Base-by-base conservation (phyloP, 1,139 yeast species). In the Diutina sp. region DNA sequence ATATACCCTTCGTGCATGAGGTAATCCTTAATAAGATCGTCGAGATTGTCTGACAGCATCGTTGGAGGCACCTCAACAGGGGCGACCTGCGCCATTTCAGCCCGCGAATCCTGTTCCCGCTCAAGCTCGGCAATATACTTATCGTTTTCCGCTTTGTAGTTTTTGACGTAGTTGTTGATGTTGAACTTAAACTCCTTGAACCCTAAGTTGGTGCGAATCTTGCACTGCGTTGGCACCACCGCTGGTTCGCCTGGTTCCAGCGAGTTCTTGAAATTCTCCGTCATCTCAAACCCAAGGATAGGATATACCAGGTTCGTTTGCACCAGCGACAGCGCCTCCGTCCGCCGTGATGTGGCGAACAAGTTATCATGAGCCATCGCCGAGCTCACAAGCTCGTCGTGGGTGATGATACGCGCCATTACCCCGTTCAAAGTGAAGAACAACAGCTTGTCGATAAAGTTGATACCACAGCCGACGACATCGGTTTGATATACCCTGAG, bases 391-490 rank as follows among this genome's bases (percentile, higher is more conserved):
- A 50, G 35, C 35, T 50, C 53, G 9, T 50, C 53, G 21, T 50
- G 32, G 9, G 53, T 50, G 29, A 50, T 50, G 44, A 50, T 32
- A n/a, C 53, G 41, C 4, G 53, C 53, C 45, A 50, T 30, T 11
- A 50, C 53, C 25, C 53, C 53, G 21, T 50, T 71, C 57, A 81
- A 86, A 12, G 51, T 16, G 61, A 83, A 82, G 63, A 90, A 91
- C 3, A 90, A 76, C 0, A 83, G 72, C 53, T 80, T 78, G 51
- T 80, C 80, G 32, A 79, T 73, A 63, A 82, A 87, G 69, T 90
- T 87, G 32, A 90, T 76, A 2, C 97, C 97, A 67, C 95, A 86
- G 0, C 98, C 98, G 60, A 91, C 76, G 1, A 80, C 74, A 67
- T 90, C 97, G 4, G 63, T 60, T 11, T 14, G 16, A 25, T 28